Conservation (phyloP, 371 early-diverging fungal species). For the Zopfochytrium polystomum region DNA sequence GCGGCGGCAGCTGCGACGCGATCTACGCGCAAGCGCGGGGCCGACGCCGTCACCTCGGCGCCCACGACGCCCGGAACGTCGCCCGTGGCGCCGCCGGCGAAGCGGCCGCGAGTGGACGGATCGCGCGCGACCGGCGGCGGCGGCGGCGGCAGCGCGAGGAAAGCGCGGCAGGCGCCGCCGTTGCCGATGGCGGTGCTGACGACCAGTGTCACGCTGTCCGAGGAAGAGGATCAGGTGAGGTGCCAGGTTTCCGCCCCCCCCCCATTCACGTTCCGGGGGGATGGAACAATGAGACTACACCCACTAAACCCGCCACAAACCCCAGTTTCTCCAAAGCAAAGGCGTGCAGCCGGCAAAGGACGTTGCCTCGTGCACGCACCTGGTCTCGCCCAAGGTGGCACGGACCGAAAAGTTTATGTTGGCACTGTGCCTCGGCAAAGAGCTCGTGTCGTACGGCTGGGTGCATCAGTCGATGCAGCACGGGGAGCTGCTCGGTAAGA, state of each 20-base stretch:
- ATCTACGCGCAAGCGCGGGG: neutral
- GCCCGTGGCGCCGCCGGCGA: neutral
- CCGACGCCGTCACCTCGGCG: too few species aligned
- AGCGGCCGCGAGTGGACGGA: too few species aligned
- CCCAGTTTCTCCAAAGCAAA: slow-evolving; percentile 16
- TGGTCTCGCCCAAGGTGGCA: slow-evolving; percentile 28
- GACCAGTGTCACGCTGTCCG: too few species aligned
- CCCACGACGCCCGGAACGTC: slow-evolving; percentile 4
- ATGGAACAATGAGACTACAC: too few species aligned
- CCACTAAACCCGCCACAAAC: neutral
- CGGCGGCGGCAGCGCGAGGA: neutral
- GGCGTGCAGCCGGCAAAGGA: slow-evolving; percentile 16
- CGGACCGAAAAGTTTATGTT: slow-evolving; percentile 38
- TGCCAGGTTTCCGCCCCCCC: too few species aligned
- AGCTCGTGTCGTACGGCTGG: slow-evolving; percentile 27
- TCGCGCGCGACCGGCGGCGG: neutral
- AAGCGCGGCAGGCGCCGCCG: neutral
- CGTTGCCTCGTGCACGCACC: slow-evolving; percentile 20
- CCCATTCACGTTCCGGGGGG: too few species aligned
- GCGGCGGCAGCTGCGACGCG: neutral
- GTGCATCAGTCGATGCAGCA: slow-evolving; percentile 15
- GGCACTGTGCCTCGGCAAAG: slow-evolving; percentile 12
- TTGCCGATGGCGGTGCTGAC: too few species aligned
- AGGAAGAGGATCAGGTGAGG: too few species aligned
- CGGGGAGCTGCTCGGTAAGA: slow-evolving; percentile 20